Evolutionary conservation across 192 early-diverging fungal genomes (phyloP).

Genomic region (Podila epicladia): DNA sequence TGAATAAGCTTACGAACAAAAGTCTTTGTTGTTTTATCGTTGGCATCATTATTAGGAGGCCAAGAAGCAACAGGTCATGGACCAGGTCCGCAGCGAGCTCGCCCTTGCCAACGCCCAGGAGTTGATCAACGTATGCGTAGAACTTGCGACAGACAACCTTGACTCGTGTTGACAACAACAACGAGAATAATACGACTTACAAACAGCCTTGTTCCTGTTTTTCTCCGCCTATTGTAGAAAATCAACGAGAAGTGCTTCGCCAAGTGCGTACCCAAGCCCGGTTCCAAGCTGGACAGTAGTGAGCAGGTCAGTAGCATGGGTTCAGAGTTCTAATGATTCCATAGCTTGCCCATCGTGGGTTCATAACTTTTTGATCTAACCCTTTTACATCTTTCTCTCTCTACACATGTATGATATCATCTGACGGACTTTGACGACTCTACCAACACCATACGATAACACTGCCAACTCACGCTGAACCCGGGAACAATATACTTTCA

Average conservation of each 20-base stretch:
- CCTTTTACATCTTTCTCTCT: too few species aligned
- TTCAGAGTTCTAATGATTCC: not conserved
- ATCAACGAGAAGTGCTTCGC: slow-evolving; percentile 91
- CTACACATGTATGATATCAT: too few species aligned
- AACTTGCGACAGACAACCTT: not conserved
- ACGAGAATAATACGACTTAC: too few species aligned
- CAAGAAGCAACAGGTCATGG: slow-evolving; percentile 81
- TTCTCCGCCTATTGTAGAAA: slow-evolving; percentile 59
- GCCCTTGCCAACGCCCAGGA: slow-evolving; percentile 87
- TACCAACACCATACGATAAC: too few species aligned
- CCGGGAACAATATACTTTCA: not conserved
- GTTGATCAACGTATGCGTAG: slow-evolving; percentile 72
- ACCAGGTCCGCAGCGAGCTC: slow-evolving; percentile 79
- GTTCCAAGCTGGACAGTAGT: slow-evolving; percentile 68
- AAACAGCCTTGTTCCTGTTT: not conserved
- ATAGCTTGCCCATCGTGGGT: not conserved
- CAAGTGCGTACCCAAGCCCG: slow-evolving; percentile 83
- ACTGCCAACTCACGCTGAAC: too few species aligned
- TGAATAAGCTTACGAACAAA: not conserved
- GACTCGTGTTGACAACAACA: not conserved
- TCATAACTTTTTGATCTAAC: not conserved
- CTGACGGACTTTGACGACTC: too few species aligned
- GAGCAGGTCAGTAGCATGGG: slow-evolving; percentile 66
- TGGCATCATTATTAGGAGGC: slow-evolving; percentile 12
- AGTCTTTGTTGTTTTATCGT: not conserved